phyloP scores from a whole-genome alignment of 139 green algal species.

The Picochlorum sp. region DNA sequence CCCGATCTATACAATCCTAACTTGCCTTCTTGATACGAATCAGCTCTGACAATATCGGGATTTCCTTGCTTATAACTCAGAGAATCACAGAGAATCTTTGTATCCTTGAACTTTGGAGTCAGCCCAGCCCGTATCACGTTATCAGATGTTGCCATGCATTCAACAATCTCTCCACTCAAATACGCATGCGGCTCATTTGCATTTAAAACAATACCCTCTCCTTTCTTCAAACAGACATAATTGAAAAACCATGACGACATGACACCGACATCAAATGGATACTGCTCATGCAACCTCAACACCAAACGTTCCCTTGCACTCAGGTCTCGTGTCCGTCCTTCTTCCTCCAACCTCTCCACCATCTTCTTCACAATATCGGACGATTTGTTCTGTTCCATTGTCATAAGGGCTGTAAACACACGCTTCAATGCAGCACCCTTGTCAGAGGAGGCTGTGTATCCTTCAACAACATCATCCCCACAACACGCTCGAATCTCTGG shows the following conservation, averaged over 20 bases:
- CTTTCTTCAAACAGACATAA: constrained; percentile 44
- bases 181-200: constrained; percentile 98
- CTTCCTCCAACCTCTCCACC: constrained; percentile 6
- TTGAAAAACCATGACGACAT: constrained; percentile 92
- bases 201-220: constrained; percentile 74
- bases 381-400: constrained; percentile 11
- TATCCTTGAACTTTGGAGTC: constrained; percentile 90
- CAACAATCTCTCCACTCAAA: constrained; percentile 74
- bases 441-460: not conserved
- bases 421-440: constrained; percentile 33
- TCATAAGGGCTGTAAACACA: constrained; percentile 86
- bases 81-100: constrained; percentile 72
- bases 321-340: constrained; percentile 17
- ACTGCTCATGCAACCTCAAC: constrained; percentile 81
- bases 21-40: not conserved
- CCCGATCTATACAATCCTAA: constrained; percentile 11
- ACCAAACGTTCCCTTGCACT: constrained; percentile 60
- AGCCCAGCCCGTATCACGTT: constrained; percentile 95
- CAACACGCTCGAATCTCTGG: constrained; percentile 48
- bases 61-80: constrained; percentile 78
- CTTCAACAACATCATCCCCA: constrained; percentile 5
- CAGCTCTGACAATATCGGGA: constrained; percentile 17
- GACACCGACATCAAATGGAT: constrained; percentile 89
- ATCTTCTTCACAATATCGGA: not conserved
- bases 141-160: constrained; percentile 92